These are phyloP conservation scores for Cornus controversa DNA, from an alignment of 148 eudicot species.

Conservation along the genomic window DNA sequence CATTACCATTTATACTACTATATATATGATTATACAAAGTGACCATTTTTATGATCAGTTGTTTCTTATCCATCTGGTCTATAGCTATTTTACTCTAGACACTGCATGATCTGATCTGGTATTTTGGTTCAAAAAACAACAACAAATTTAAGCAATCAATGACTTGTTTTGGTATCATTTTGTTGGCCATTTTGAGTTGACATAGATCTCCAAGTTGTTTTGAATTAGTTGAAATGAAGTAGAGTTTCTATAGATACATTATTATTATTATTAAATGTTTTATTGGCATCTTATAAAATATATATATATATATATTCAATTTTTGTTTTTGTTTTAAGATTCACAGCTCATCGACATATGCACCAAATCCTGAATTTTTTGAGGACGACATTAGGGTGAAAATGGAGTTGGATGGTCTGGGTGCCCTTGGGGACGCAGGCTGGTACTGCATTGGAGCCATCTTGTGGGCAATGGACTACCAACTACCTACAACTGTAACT, in stretches of 20 bases:
- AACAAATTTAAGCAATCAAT: too few species aligned
- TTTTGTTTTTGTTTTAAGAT: conserved; percentile 18
- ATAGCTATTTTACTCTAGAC: too few species aligned
- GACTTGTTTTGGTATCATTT: too few species aligned
- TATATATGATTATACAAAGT: neutral
- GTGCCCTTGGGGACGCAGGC: conserved; percentile 45
- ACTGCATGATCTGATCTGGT: too few species aligned
- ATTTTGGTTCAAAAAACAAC: too few species aligned
- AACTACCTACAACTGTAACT: conserved; percentile 32
- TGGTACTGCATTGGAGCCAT: conserved; percentile 49
- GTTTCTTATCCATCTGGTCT: neutral
- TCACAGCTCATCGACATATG: conserved; percentile 33
- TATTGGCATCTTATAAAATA: neutral
- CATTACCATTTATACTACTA: neutral
- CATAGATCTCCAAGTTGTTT: too few species aligned
- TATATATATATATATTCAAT: too few species aligned
- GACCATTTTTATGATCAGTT: neutral
- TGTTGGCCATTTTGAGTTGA: too few species aligned
- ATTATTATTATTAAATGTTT: too few species aligned
- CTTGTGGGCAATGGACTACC: conserved; percentile 40
- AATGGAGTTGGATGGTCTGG: conserved; percentile 35
- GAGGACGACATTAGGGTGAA: conserved; percentile 30
- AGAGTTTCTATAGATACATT: too few species aligned
- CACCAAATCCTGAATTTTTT: conserved; percentile 11
- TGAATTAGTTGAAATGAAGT: too few species aligned